These are phyloP conservation scores for Echinochloa phyllopogon DNA, from an alignment of 176 grass and related monocot genomes.

Conservation along the genomic window DNA sequence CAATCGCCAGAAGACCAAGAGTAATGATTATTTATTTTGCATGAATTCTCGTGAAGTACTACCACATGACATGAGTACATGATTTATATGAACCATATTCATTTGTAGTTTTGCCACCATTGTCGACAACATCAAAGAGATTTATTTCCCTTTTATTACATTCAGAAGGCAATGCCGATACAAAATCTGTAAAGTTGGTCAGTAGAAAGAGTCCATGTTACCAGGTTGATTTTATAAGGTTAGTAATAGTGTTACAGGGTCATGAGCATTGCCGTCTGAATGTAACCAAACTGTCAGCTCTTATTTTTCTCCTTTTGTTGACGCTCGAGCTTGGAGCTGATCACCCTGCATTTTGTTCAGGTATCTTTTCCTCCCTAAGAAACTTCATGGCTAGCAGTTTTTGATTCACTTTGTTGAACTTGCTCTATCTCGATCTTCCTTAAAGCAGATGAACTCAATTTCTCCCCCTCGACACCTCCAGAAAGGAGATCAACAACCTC, in stretches of 20 bases:
- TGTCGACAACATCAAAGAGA: slow-evolving; percentile 2
- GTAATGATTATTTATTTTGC: slow-evolving; percentile 10
- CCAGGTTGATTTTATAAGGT: slow-evolving; percentile 42
- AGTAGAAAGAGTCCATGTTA: slow-evolving; percentile 37
- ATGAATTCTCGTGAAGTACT: no score
- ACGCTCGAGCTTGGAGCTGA: background rate
- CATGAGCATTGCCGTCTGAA: slow-evolving; percentile 24
- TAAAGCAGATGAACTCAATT: slow-evolving; percentile 70
- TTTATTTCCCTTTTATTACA: slow-evolving; percentile 34
- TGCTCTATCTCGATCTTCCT: slow-evolving; percentile 59
- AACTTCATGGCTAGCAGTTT: slow-evolving; percentile 30
- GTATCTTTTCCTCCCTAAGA: slow-evolving; percentile 17
- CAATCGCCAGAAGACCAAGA: background rate
- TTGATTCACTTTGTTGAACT: slow-evolving; percentile 28
- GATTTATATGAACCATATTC: slow-evolving; percentile 10
- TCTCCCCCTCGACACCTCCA: slow-evolving; percentile 42
- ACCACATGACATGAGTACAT: background rate
- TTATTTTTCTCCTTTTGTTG: background rate
- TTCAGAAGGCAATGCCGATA: slow-evolving; percentile 31
- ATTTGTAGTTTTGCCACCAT: slow-evolving; percentile 29
- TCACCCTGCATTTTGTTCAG: background rate
- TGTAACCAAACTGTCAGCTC: slow-evolving; percentile 28
- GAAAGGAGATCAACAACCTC: slow-evolving; percentile 77
- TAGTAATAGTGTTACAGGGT: slow-evolving; percentile 35
- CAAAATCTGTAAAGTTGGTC: slow-evolving; percentile 46